Evolutionary conservation across 352 stramenopile species (phyloP), one percentile per base, ranked within the genome.

Genomic region (Thalassiosira ordinaria): DNA sequence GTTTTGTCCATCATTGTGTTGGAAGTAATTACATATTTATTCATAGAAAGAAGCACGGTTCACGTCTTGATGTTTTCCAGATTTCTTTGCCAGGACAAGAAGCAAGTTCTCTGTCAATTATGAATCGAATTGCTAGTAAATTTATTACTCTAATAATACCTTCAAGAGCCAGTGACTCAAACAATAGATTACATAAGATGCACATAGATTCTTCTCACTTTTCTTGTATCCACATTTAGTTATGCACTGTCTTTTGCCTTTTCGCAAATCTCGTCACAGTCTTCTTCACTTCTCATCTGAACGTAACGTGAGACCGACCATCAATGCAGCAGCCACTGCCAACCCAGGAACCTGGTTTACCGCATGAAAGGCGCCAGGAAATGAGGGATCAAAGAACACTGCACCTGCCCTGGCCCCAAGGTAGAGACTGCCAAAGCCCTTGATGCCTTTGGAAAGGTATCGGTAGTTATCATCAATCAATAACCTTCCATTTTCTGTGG

Each of bases 331-430:
- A 41, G 72, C 72, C n/a, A 71, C 52, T 9, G 72, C 72, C 11
- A 59, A 39, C 5, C 46, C 62, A 26, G 72, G 72, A 20, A 74
- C 61, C 20, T 78, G 39, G 49, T 22, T 67, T 2, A 80, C 72
- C 51, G 39, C 39, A 35, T 35, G 22, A 61, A 73, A 80, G 18
- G 27, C 16, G 39, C 61, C 47, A 18, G 74, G 74, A 53, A 83
- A 83, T 11, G 74, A 83, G 2, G 74, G 74, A 68, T 83, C 74
- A n/a, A 83, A 61, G 16, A 65, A 78, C 6, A 83, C 44, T n/a
- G 74, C 74, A 24, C 74, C 67, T 16, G 52, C 41, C 18, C 61
- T 80, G 9, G 74, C 53, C 1, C 57, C 68, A 47, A 83, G 57
- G 35, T 83, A 83, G n/a, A 80, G 1, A 0, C 0, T 51, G 22